Conservation (phyloP, 495 filamentous ascomycete species). For the Rhypophila decipiens region DNA sequence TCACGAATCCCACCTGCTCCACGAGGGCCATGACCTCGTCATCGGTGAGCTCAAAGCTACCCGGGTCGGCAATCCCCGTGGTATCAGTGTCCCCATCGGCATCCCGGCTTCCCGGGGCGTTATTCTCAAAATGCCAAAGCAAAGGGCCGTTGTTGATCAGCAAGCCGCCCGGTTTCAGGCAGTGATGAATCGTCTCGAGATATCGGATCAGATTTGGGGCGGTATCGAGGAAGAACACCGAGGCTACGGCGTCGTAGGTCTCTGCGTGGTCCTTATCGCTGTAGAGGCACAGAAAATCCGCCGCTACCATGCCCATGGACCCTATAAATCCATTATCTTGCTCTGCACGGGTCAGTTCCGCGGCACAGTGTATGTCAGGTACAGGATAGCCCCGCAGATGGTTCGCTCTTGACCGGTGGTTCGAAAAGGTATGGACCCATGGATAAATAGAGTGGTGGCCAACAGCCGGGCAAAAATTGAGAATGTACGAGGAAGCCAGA, state of each 20-base stretch:
- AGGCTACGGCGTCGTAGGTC: slow-evolving; percentile 73
- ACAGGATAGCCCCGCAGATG: slow-evolving; percentile 65
- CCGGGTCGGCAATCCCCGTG: slow-evolving; percentile 65
- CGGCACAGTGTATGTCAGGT: slow-evolving; percentile 70
- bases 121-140: slow-evolving; percentile 78
- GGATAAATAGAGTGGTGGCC: slow-evolving; percentile 64
- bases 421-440: slow-evolving; percentile 75
- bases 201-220: slow-evolving; percentile 89
- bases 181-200: slow-evolving; percentile 71
- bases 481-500: slow-evolving; percentile 76
- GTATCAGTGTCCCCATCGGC: slow-evolving; percentile 39
- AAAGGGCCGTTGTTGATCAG: slow-evolving; percentile 89
- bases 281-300: slow-evolving; percentile 79
- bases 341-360: slow-evolving; percentile 37
- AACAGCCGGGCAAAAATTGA: slow-evolving; percentile 54
- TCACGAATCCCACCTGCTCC: slow-evolving; percentile 66
- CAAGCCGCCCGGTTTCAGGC: slow-evolving; percentile 69
- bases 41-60: slow-evolving; percentile 78
- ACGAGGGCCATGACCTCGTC: slow-evolving; percentile 79
- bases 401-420: slow-evolving; percentile 61
- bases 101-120: slow-evolving; percentile 39
- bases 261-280: slow-evolving; percentile 48
- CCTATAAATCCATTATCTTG: slow-evolving; percentile 28
- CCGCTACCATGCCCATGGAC: slow-evolving; percentile 78
- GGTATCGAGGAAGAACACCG: slow-evolving; percentile 95